phyloP scores from a whole-genome alignment of 2,329 filamentous ascomycete species.

The Immersiporthe knoxdaviesiana region DNA sequence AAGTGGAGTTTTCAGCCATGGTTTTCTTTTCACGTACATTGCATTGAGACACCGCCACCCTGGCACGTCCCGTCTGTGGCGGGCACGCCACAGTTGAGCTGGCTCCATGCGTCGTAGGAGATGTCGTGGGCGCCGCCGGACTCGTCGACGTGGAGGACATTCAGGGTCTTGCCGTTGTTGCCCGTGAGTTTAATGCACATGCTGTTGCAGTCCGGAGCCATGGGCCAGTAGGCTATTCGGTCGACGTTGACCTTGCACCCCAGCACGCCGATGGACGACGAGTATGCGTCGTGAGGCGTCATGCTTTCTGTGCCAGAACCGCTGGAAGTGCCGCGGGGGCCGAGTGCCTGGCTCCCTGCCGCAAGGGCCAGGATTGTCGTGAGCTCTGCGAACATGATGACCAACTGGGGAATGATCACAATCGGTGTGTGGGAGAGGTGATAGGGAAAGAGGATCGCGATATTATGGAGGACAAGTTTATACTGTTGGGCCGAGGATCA shows the following conservation, averaged over 20 bases:
- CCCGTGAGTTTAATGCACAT: conserved; percentile 59
- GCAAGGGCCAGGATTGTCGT: background rate
- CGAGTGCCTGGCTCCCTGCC: conserved; percentile 1
- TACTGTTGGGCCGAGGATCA: background rate
- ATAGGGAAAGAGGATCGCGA: background rate
- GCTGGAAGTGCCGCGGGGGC: background rate
- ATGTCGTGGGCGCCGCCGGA: conserved; percentile 62
- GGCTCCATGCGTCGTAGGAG: conserved; percentile 65
- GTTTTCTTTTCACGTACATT: conserved; percentile 28
- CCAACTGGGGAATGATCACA: background rate
- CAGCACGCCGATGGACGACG: conserved; percentile 60
- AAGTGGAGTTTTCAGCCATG: background rate
- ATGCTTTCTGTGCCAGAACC: conserved; percentile 38
- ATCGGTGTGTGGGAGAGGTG: background rate
- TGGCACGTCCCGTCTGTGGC: conserved; percentile 49
- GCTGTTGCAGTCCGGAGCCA: conserved; percentile 55
- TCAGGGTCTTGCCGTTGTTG: conserved; percentile 49
- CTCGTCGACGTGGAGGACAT: conserved; percentile 62
- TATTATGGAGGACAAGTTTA: background rate
- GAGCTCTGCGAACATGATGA: conserved; percentile 5
- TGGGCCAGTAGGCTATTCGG: conserved; percentile 65
- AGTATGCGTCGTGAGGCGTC: conserved; percentile 61
- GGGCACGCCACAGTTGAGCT: conserved; percentile 54
- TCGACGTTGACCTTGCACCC: conserved; percentile 65
- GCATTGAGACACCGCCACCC: conserved; percentile 56